Evolutionary conservation across 306 rosid species (phyloP).

Genomic region (Mimosa pudica): DNA sequence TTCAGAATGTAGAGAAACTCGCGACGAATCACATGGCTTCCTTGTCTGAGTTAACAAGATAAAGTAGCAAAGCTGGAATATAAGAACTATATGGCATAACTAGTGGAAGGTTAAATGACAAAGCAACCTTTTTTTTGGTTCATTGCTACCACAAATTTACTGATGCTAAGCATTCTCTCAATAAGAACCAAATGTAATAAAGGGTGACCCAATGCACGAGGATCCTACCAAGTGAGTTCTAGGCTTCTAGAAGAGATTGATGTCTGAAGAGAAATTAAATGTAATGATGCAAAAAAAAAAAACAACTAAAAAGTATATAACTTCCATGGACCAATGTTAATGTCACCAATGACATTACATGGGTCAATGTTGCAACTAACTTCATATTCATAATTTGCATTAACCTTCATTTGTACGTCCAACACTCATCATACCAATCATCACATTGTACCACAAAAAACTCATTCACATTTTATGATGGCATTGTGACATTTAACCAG

Average conservation of each 20-base stretch:
- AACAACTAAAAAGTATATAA: not conserved
- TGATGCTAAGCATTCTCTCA: not conserved
- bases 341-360: too few species aligned
- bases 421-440: not conserved
- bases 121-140: not conserved
- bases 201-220: too few species aligned
- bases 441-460: not conserved
- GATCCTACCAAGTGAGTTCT: too few species aligned
- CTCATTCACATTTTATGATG: not conserved
- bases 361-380: not conserved
- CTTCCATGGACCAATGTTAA: not conserved
- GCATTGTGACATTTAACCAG: not conserved
- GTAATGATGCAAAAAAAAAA: not conserved
- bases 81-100: not conserved
- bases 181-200: not conserved
- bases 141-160: not conserved
- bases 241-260: too few species aligned
- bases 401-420: not conserved
- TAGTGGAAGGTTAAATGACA: not conserved
- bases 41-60: not conserved
- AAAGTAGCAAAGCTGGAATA: not conserved
- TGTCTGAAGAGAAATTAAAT: not conserved
- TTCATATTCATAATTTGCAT: not conserved
- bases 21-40: not conserved
- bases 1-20: slow-evolving; percentile 36